Evolutionary conservation across 257 asterid genomes (phyloP), one percentile per base, ranked within the genome.

Genomic region (Plantago elongata): DNA sequence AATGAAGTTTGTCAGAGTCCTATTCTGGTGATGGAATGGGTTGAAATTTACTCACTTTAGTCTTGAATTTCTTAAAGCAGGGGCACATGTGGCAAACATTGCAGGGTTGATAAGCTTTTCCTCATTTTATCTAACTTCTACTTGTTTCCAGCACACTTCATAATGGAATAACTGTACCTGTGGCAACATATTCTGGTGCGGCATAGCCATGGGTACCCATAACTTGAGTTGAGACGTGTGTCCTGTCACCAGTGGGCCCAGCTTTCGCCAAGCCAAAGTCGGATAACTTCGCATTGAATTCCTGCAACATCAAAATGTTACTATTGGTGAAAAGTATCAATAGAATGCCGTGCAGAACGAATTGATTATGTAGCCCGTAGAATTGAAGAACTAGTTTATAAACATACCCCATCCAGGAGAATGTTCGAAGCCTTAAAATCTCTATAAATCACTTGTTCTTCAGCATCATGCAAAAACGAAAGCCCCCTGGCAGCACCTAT

Each of bases 191-290:
- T 73, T 92, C 98, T 3, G 98, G 98, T 1, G 98, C 98, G 50
- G 95, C 97, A 63, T 92, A 92, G 46, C 97, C 98, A 1, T 83
- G 93, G 4, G 96, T 89, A 12, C 97, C 95, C 87, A 92, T 84
- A 60, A 92, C 95, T 78, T 83, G 95, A 47, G 96, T 88, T 46
- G 98, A 91, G 18, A 86, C 96, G 11, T 91, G 96, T 6, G 98
- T 88, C 61, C 83, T 80, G 64, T 91, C 97, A 58, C 97, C 98
- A 9, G 92, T 88, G 8, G 98, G 98, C 59, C 97, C 97, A 0
- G 89, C 95, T 73, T 92, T 89, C 1, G 98, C 97, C 82, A 92
- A 77, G 45, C 97, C 95, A 45, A 92, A 92, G 69, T 89, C 97
- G 0, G 98, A 92, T 72, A 92, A 52, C 67, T 92, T 92, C 51